Evolutionary conservation across 2,329 filamentous ascomycete species (phyloP), one percentile per base, ranked within the genome.

Genomic region (Dryadomyces sulphureus): DNA sequence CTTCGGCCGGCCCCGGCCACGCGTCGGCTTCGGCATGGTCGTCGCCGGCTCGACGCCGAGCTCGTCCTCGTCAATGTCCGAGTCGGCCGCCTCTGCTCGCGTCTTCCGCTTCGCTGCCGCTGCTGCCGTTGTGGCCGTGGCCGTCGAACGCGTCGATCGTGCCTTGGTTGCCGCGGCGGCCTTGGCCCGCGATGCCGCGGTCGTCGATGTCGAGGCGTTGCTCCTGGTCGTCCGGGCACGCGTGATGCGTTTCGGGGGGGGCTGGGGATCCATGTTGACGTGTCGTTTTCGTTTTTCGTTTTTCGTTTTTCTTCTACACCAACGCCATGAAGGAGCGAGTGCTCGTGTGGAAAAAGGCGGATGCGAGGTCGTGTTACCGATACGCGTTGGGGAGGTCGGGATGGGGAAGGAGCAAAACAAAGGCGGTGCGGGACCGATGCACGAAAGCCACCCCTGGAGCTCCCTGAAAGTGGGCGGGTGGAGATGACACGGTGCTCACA

Each of bases 61-160:
- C 53, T 62, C 61, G 58, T 62, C 49, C 44, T 59, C 49, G 36
- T 57, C 51, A 42, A 66, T 61, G 49, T 66, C 59, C 36, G 65
- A 60, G 40, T 65, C 63, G n/a, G 59, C 57, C 38, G 77, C 74
- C 41, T 79, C 73, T 14, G 67, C 57, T 48, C 71, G 65, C 27
- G 66, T 68, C 62, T 79, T 81, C 51, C 77, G 62, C 57, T 74
- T 74, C 24, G 60, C 49, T 7, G 60, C 54, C 12, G 53, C 55
- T 45, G 57, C 52, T 1, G 57, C 49, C 12, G 56, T 53, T 21
- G 57, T 48, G 17, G 58, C 55, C 19, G 57, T 27, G 30, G 49
- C 46, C 17, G 55, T 48, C 19, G 51, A 62, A 61, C 35, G 62
- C 57, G 21, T 60, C 53, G 40, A 5, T 11, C 40, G 24, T 42